Evolutionary conservation across 2,329 filamentous ascomycete species (phyloP), one percentile per base, ranked within the genome.

Genomic region (Scedosporium dehoogii): DNA sequence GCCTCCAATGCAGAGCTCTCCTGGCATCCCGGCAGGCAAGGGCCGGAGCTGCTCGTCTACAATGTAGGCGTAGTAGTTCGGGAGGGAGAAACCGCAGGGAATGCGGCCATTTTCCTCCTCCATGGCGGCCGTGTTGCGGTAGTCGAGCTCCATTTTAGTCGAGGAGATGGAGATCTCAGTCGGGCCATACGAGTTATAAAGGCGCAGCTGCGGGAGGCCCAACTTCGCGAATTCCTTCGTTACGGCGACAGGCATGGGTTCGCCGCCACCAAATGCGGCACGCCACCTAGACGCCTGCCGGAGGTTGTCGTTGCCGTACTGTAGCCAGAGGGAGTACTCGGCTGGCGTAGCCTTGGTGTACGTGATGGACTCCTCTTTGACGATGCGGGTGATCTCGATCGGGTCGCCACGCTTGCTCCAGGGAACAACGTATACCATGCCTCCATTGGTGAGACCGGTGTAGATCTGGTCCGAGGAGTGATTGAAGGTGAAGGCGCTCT

Each of bases 401-500:
- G 76, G 69, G 63, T 79, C 74, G 21, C 68, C 69, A 1, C 76
- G 71, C 1, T 61, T 41, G 0, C 61, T 16, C 3, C 61, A 25
- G 0, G 72, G 68, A 1, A 72, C 72, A 3, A 80, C 66, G 44
- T 69, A 63, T 1, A 79, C 53, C 0, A 62, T 69, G 1, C 73
- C 76, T 0, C 75, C 76, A 18, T 68, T 68, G 12, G 65, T 63
- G 0, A 79, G 68, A 0, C 70, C 70, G 1, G 64, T 64, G 57
- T 74, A 71, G 10, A 73, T 71, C 62, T 79, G 73, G 9, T 63
- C 64, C 0, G 75, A 42, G 0, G 75, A 74, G 46, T 75, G 63
- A 63, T 79, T 75, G 66, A 79, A 79, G 10, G 68, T 70, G 21
- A 68, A 71, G 0, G 75, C 66, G 21, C 67, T 74, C 63, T 77